Evolutionary conservation across 768 basidiomycete species (phyloP), one percentile per base, ranked within the genome.

Genomic region (Boletus tylopilopsis): DNA sequence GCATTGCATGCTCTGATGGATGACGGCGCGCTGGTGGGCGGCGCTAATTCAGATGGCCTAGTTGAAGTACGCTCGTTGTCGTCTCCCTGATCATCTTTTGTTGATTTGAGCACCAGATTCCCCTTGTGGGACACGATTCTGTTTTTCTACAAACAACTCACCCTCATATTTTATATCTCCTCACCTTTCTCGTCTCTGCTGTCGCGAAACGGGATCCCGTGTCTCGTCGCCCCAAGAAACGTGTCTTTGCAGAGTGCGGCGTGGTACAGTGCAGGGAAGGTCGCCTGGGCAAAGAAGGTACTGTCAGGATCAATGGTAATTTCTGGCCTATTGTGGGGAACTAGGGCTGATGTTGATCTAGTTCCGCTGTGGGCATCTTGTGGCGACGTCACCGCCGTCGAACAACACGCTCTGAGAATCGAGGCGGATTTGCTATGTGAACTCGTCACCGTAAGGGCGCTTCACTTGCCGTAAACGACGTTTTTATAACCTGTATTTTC

Each of bases 391-490:
- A 66, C 71, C 11, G 73, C 72, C 30, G 61, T 82, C 1, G 76
- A 80, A 32, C 62, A 68, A 16, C 68, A 75, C 29, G 71, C 86
- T 51, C 71, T 75, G n/a, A 77, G 75, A 45, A 76, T 90, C 37
- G 83, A 82, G 53, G 86, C 85, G 0, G 87, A 90, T 55, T 62
- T 90, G 50, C 61, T 87, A 34, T 84, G 81, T 51, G 89, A 91
- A 58, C 73, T 90, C 6, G 71, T 82, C 16, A 78, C 78, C 6
- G 87, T 88, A 64, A 33, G 76, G 58, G 11, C 43, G 25, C 12
- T 49, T 56, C 12, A 33, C 16, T 5, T n/a, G 13, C 42, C 12
- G 6, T 40, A 13, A 24, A 50, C 21, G 11, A 8, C 13, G 8
- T 15, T 15, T 32, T 43, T n/a, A 27, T 32, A 34, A 24, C 18